phyloP scores from a whole-genome alignment of 805 yeast species.

The Nakazawaea sp. region DNA sequence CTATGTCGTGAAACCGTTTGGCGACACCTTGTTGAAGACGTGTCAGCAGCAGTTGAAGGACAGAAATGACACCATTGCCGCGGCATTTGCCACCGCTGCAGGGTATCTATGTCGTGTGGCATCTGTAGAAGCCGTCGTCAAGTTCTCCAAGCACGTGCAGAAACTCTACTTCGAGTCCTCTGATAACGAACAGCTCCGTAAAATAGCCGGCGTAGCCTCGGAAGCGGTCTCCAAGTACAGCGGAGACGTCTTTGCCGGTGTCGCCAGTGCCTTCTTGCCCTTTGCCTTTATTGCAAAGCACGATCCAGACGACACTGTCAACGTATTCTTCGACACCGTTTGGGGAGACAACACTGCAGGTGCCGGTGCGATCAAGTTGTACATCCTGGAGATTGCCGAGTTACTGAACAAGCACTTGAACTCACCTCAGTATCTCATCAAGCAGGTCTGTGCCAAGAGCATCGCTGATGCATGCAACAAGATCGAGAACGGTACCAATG shows the following conservation, averaged over 20 bases:
- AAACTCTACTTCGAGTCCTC: slow-evolving; percentile 53
- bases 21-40: slow-evolving; percentile 55
- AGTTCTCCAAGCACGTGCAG: slow-evolving; percentile 44
- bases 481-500: slow-evolving; percentile 27
- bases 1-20: slow-evolving; percentile 37
- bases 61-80: slow-evolving; percentile 63
- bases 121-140: slow-evolving; percentile 40
- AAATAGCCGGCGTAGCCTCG: slow-evolving; percentile 53
- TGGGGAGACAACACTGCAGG: slow-evolving; percentile 82
- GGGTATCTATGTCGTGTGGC: slow-evolving; percentile 73
- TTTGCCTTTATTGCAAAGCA: slow-evolving; percentile 72
- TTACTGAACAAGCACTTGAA: slow-evolving; percentile 42
- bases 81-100: slow-evolving; percentile 71
- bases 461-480: slow-evolving; percentile 51
- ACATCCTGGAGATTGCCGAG: slow-evolving; percentile 58
- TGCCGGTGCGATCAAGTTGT: slow-evolving; percentile 65
- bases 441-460: slow-evolving; percentile 66
- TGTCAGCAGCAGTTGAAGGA: slow-evolving; percentile 58
- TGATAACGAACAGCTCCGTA: slow-evolving; percentile 32
- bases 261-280: slow-evolving; percentile 66
- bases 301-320: slow-evolving; percentile 44
- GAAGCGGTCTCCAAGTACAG: slow-evolving; percentile 65
- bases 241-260: slow-evolving; percentile 55
- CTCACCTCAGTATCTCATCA: slow-evolving; percentile 53
- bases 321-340: slow-evolving; percentile 45